Evolutionary conservation across 2,329 filamentous ascomycete species (phyloP).

Genomic region (Didymella exigua): DNA sequence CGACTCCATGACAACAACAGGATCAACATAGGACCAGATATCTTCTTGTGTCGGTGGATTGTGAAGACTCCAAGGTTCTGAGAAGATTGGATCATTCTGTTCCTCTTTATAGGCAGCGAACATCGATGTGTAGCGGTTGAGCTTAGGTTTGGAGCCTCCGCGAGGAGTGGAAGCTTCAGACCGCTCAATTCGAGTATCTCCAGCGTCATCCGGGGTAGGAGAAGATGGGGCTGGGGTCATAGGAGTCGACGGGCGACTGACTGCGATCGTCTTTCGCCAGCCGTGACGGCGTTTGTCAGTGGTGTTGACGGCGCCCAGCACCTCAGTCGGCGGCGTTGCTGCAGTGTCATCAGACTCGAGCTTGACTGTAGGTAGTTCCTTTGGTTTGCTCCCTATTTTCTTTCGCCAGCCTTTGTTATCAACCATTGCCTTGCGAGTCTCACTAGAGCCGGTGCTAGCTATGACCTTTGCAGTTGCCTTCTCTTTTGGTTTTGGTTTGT

Average conservation of each 20-base stretch:
- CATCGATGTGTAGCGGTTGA: slow-evolving; percentile 49
- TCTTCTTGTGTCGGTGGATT: slow-evolving; percentile 10
- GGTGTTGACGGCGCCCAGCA: slow-evolving; percentile 14
- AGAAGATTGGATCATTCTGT: slow-evolving; percentile 29
- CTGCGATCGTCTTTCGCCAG: slow-evolving; percentile 34
- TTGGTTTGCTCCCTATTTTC: slow-evolving; percentile 26
- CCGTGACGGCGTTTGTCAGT: slow-evolving; percentile 25
- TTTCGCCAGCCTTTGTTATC: slow-evolving; percentile 32
- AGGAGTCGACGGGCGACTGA: slow-evolving; percentile 32
- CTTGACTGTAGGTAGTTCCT: slow-evolving; percentile 17
- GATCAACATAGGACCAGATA: slow-evolving; percentile 30
- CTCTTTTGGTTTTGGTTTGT: background rate
- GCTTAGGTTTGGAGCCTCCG: slow-evolving; percentile 46
- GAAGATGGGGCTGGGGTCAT: slow-evolving; percentile 13
- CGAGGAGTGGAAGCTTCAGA: slow-evolving; percentile 38
- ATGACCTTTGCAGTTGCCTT: background rate
- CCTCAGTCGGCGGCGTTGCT: background rate
- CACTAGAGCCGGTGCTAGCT: background rate
- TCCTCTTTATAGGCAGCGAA: slow-evolving; percentile 33
- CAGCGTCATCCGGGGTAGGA: slow-evolving; percentile 32
- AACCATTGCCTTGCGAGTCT: background rate
- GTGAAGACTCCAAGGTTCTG: slow-evolving; percentile 37
- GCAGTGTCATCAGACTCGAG: slow-evolving; percentile 6
- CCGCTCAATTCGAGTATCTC: slow-evolving; percentile 39
- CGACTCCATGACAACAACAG: slow-evolving; percentile 31